These are phyloP conservation scores for Ceratocystiopsis sp. DNA, from an alignment of 2,329 filamentous ascomycete species.

Conservation along the genomic window DNA sequence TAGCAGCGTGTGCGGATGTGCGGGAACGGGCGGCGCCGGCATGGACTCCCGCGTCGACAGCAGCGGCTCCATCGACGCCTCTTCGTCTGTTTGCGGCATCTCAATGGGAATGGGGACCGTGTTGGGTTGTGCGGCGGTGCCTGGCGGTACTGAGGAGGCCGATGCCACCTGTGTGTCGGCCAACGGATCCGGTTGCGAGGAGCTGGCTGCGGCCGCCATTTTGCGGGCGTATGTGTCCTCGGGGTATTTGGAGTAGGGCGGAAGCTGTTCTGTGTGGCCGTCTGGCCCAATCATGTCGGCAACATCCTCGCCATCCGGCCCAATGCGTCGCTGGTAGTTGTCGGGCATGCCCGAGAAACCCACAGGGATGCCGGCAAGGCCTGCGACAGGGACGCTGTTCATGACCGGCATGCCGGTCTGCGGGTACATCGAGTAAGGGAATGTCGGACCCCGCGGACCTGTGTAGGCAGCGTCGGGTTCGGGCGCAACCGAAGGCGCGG, in stretches of 20 bases:
- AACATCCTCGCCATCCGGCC: constrained; percentile 70
- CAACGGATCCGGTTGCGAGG: constrained; percentile 2
- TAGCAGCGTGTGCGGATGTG: too few species aligned
- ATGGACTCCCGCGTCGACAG: too few species aligned
- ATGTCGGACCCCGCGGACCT: constrained; percentile 50
- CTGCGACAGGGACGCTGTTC: constrained; percentile 3
- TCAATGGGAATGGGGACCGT: too few species aligned
- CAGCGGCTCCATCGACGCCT: too few species aligned
- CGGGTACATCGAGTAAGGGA: constrained; percentile 75
- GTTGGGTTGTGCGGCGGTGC: too few species aligned
- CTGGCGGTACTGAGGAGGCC: too few species aligned
- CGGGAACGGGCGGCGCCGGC: too few species aligned
- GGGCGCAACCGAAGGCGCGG: constrained; percentile 9
- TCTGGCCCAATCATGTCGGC: constrained; percentile 76
- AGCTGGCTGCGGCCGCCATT: constrained; percentile 16
- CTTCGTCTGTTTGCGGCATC: too few species aligned
- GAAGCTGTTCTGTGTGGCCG: constrained; percentile 78
- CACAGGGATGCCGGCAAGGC: constrained; percentile 34
- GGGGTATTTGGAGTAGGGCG: constrained; percentile 81
- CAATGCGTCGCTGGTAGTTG: constrained; percentile 54
- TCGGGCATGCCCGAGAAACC: constrained; percentile 56
- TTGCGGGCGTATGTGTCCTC: constrained; percentile 51
- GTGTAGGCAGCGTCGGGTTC: constrained; percentile 30
- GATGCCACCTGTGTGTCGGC: too few species aligned
- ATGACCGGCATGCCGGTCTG: constrained; percentile 50